A percentile compares a stretch with the other conserved stretches of the same genome.
These are phyloP conservation scores for Carnegiea gigantea DNA, from an alignment of 179 eudicot genomes.

Conservation along the genomic window DNA sequence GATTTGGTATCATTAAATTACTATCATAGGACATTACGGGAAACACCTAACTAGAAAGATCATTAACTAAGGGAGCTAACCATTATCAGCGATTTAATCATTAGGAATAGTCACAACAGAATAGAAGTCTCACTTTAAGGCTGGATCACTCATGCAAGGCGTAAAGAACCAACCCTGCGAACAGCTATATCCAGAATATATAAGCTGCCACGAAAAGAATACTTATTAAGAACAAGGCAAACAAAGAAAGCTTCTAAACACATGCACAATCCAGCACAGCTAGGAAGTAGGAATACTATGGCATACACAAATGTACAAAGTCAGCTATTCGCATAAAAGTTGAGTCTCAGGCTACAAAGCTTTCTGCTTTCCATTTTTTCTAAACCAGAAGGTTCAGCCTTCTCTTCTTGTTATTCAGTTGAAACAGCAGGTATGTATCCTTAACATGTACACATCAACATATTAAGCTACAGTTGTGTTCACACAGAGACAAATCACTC, in stretches of 20 bases:
- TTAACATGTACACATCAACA: background rate
- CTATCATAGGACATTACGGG: too few species aligned
- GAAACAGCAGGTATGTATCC: background rate
- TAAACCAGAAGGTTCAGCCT: background rate
- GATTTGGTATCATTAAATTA: too few species aligned
- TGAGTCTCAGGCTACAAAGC: background rate
- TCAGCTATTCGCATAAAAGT: background rate
- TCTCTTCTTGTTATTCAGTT: background rate
- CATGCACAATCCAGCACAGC: background rate
- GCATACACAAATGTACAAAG: background rate
- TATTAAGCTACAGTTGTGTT: too few species aligned
- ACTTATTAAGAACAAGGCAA: constrained; percentile 12
- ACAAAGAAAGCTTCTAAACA: background rate
- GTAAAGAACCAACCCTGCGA: constrained; percentile 97
- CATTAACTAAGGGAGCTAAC: too few species aligned
- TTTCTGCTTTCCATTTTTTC: background rate
- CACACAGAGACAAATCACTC: background rate
- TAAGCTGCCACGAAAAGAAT: constrained; percentile 48
- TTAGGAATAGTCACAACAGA: too few species aligned
- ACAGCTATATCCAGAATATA: constrained; percentile 93
- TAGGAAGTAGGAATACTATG: too few species aligned
- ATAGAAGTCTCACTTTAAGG: constrained; percentile 62
- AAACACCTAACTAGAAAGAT: too few species aligned
- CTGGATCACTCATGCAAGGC: constrained; percentile 81
- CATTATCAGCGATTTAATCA: too few species aligned